Base-by-base conservation (phyloP, 768 basidiomycete genomes). In the Tulasnella sp. region DNA sequence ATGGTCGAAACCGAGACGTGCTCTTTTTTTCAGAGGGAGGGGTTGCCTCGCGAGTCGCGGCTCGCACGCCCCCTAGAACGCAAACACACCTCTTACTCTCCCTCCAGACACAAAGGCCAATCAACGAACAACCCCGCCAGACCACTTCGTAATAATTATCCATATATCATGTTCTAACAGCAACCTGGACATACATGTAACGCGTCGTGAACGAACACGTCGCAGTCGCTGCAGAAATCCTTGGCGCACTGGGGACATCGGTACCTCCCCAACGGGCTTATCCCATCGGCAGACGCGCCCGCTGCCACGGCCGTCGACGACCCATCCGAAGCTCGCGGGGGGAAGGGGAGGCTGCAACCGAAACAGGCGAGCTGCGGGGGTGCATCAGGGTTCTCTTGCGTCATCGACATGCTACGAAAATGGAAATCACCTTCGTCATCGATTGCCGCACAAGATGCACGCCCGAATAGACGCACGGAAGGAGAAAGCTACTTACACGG, bases 201-300 rank as follows among this genome's bases (percentile, higher is more conserved):
- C 26, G 94, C 94, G 74, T 96, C 93, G 76, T 98, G 97, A 5
- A 98, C 89, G 77, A 98, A 97, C 22, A 96, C 86, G 81, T 99
- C 97, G 78, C 97, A 99, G 65, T 98, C 95, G 32, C 89, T 86
- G 78, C 97, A 98, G 78, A 98, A 99, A 78, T 97, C 90, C 66
- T 90, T 82, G 2, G 80, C 77, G 81, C 97, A 98, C 29, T 91
- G 90, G 2, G 90, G 89, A 80, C 97, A 98, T 68, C 88, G 85
- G 79, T 98, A 99, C 39, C 96, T 85, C 19, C 94, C 92, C 6
- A 92, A 82, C 0, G 92, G 88, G 75, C 92, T 95, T 75, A 96
- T 83, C 0, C 91, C 94, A 71, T 95, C 85, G 16, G 44, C 41
- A 29, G 63, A 62, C 34, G 52, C 67, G 75, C 17, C 52, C 16